These are phyloP conservation scores for Aspergillus baeticus DNA, from an alignment of 495 filamentous ascomycete species.

Conservation along the genomic window DNA sequence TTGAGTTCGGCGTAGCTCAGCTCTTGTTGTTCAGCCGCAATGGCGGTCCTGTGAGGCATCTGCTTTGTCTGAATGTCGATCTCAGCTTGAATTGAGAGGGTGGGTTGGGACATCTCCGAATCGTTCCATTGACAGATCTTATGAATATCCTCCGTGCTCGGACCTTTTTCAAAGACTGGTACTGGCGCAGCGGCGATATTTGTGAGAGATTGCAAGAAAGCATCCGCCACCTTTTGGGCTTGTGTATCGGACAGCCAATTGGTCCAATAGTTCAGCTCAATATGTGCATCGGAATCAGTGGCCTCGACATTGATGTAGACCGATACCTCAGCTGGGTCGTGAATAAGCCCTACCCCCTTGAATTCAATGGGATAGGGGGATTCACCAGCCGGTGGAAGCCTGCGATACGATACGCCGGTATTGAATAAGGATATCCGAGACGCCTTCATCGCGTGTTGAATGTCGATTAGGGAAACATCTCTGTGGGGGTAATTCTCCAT, in stretches of 20 bases:
- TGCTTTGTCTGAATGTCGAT: neutral
- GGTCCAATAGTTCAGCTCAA: slow-evolving; percentile 4
- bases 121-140: neutral
- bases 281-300: neutral
- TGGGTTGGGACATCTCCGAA: too few relatives aligned
- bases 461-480: slow-evolving; percentile 51
- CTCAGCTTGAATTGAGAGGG: neutral
- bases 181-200: neutral
- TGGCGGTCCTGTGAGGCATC: neutral
- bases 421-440: slow-evolving; percentile 32
- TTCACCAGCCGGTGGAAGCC: slow-evolving; percentile 27
- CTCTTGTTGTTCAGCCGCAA: neutral
- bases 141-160: neutral
- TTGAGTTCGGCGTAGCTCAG: neutral
- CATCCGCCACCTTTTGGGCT: neutral
- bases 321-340: slow-evolving; percentile 43
- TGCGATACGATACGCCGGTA: slow-evolving; percentile 46
- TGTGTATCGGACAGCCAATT: neutral
- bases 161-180: neutral
- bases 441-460: slow-evolving; percentile 45
- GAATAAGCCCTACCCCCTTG: slow-evolving; percentile 38
- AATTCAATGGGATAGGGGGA: slow-evolving; percentile 35
- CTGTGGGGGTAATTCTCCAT: slow-evolving; percentile 47
- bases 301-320: slow-evolving; percentile 3
- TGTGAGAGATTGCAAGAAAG: neutral